Evolutionary conservation across 495 filamentous ascomycete genomes (phyloP).

Genomic region (Halenospora varia): DNA sequence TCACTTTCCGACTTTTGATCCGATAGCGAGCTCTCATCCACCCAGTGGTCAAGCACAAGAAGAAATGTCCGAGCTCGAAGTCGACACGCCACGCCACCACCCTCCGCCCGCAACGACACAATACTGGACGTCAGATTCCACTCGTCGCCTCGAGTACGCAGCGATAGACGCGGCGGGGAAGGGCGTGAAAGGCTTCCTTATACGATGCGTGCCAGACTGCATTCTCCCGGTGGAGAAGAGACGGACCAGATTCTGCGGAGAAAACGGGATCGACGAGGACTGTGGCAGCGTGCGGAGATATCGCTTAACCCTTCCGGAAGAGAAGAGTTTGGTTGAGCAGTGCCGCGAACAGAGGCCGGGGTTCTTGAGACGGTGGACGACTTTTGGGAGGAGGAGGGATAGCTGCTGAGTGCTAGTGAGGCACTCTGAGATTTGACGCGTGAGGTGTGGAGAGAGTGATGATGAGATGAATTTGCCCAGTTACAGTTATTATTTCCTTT

Average conservation of each 20-base stretch:
- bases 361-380: neutral
- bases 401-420: neutral
- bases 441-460: neutral
- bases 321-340: conserved; percentile 23
- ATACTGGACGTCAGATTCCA: conserved; percentile 53
- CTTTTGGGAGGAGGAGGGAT: neutral
- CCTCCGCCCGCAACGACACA: conserved; percentile 49
- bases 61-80: neutral
- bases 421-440: no score
- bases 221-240: conserved; percentile 42
- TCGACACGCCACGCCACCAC: neutral
- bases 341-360: conserved; percentile 16
- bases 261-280: conserved; percentile 41
- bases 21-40: no score
- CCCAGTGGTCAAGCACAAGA: no score
- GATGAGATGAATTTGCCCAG: neutral
- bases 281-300: conserved; percentile 51
- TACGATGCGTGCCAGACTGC: conserved; percentile 50
- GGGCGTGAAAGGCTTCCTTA: conserved; percentile 49
- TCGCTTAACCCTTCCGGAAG: conserved; percentile 42
- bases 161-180: conserved; percentile 51
- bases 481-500: no score
- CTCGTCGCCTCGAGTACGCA: conserved; percentile 50
- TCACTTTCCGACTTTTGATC: conserved; percentile 26
- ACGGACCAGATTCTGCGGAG: conserved; percentile 44